Evolutionary conservation across 1,284 basidiomycete species (phyloP).

Genomic region (Boletellus deceptivus): DNA sequence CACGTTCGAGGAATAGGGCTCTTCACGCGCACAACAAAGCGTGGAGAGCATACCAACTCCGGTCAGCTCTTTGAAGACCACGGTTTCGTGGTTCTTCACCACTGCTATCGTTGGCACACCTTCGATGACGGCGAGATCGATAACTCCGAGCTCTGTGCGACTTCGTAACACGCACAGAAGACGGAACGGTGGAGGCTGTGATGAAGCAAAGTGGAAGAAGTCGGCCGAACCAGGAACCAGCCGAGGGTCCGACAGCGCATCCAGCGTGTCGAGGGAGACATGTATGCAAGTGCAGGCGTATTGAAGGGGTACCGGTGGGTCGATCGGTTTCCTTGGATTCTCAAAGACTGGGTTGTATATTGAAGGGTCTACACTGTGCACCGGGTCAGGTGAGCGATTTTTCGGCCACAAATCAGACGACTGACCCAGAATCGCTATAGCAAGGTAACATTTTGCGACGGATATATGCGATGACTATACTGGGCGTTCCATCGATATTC

Average conservation of each 20-base stretch:
- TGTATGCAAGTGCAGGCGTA: constrained; percentile 52
- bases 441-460: constrained; percentile 35
- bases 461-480: constrained; percentile 58
- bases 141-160: constrained; percentile 38
- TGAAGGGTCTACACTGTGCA: constrained; percentile 43
- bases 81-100: constrained; percentile 41
- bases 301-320: constrained; percentile 46
- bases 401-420: neutral
- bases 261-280: constrained; percentile 48
- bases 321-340: constrained; percentile 44
- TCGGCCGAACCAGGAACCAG: constrained; percentile 40
- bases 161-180: constrained; percentile 40
- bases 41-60: constrained; percentile 24
- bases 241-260: constrained; percentile 48
- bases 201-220: constrained; percentile 37
- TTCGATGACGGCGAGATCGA: constrained; percentile 47
- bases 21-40: constrained; percentile 31
- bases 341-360: constrained; percentile 37
- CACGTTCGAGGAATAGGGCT: constrained; percentile 16
- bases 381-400: constrained; percentile 1
- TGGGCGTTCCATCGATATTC: constrained; percentile 43
- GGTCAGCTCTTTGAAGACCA: constrained; percentile 49
- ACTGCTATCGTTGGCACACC: constrained; percentile 45
- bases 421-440: constrained; percentile 33
- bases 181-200: constrained; percentile 42